Evolutionary conservation across 352 stramenopile genomes (phyloP).

Genomic region (Phytophthora pluvialis): DNA sequence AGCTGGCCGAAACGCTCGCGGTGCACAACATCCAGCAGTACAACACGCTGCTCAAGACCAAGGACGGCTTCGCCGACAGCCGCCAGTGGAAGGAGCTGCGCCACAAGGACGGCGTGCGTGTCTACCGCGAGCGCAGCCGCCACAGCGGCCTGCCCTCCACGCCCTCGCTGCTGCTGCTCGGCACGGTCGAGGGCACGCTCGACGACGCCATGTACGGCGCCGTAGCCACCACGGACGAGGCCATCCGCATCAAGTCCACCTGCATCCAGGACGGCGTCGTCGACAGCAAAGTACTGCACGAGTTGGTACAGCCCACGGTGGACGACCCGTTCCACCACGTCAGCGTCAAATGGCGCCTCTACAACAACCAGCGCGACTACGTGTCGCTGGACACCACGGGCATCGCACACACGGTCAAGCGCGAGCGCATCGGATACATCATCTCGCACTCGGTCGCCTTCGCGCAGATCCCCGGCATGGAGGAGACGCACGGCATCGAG

Average conservation of each 20-base stretch:
- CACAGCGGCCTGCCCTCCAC: slow-evolving; percentile 29
- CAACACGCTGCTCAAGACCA: slow-evolving; percentile 52
- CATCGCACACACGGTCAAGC: slow-evolving; percentile 38
- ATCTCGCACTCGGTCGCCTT: slow-evolving; percentile 68
- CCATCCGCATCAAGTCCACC: slow-evolving; percentile 58
- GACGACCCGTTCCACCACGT: slow-evolving; percentile 56
- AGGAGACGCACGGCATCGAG: slow-evolving; percentile 43
- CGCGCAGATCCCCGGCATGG: slow-evolving; percentile 43
- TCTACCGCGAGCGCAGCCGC: slow-evolving; percentile 45
- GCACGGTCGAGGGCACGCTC: slow-evolving; percentile 56
- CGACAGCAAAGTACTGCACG: slow-evolving; percentile 57
- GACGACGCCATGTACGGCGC: slow-evolving; percentile 75
- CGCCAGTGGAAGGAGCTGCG: slow-evolving; percentile 49
- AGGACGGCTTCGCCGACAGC: slow-evolving; percentile 43
- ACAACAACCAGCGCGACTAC: slow-evolving; percentile 57
- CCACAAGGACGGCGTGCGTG: slow-evolving; percentile 39
- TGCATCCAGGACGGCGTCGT: slow-evolving; percentile 58
- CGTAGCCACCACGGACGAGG: slow-evolving; percentile 44
- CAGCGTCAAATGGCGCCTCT: slow-evolving; percentile 59
- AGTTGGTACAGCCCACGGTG: slow-evolving; percentile 46
- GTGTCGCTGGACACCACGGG: slow-evolving; percentile 58
- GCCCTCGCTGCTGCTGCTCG: slow-evolving; percentile 63
- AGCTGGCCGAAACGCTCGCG: slow-evolving; percentile 46
- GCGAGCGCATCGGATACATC: slow-evolving; percentile 54
- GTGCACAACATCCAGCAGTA: slow-evolving; percentile 56